Percentiles rank a stretch among this genome's conserved stretches.
These are phyloP conservation scores for Candida fluviatilis DNA, from an alignment of 805 yeast species.

Conservation along the genomic window DNA sequence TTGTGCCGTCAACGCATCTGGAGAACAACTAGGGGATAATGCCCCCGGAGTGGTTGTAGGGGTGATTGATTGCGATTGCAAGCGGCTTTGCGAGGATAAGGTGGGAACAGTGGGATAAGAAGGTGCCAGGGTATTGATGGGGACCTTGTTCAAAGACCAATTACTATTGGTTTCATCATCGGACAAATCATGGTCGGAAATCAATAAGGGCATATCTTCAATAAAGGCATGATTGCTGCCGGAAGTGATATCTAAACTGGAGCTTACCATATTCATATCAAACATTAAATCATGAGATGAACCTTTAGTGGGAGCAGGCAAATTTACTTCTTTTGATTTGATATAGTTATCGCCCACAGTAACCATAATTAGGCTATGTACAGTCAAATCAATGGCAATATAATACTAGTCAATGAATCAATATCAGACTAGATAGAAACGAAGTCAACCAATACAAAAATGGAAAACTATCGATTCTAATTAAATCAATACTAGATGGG, in stretches of 20 bases:
- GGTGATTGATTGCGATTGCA: conserved; percentile 1
- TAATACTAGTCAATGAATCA: not conserved
- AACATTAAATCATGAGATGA: conserved; percentile 1
- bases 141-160: conserved; percentile 1
- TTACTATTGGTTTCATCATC: conserved; percentile 20
- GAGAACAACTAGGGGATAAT: not conserved
- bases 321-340: not conserved
- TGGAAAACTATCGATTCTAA: too few species aligned
- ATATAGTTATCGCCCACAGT: not conserved
- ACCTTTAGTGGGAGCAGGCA: not conserved
- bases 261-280: conserved; percentile 1
- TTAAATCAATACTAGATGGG: too few species aligned
- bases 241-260: conserved; percentile 3
- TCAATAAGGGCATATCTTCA: conserved; percentile 29
- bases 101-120: not conserved
- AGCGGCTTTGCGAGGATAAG: not conserved
- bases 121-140: not conserved
- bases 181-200: conserved; percentile 30
- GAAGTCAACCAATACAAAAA: not conserved
- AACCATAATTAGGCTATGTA: not conserved
- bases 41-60: not conserved
- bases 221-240: conserved; percentile 4
- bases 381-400: not conserved
- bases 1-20: not conserved
- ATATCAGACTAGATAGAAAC: not conserved